Evolutionary conservation across 169 alveolate genomes (phyloP).

Genomic region (Cyclospora cayetanensis): DNA sequence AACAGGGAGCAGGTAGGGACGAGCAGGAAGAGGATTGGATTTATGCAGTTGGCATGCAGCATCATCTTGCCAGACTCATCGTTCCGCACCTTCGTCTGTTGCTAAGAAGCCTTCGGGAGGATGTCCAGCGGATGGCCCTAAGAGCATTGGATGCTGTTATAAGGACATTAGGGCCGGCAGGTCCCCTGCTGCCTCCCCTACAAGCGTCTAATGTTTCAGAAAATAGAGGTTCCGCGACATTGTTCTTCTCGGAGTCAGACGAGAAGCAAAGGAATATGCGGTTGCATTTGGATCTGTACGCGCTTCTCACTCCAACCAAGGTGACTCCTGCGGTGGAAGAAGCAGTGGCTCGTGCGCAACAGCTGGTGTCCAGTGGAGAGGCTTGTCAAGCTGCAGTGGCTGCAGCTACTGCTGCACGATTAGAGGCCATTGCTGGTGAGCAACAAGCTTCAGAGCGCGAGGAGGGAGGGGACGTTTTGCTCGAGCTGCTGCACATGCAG

Average conservation of each 20-base stretch:
- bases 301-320: constrained; percentile 27
- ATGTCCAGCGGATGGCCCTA: constrained; percentile 32
- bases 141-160: constrained; percentile 29
- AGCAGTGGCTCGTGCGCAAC: constrained; percentile 39
- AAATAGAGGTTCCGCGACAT: neutral
- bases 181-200: constrained; percentile 51
- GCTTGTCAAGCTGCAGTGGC: constrained; percentile 31
- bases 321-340: constrained; percentile 28
- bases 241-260: constrained; percentile 42
- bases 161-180: constrained; percentile 56
- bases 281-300: constrained; percentile 55
- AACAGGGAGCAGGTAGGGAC: neutral
- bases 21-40: neutral
- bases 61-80: constrained; percentile 5
- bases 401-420: neutral
- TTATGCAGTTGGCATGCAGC: constrained; percentile 40
- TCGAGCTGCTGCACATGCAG: constrained; percentile 70
- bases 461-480: constrained; percentile 69
- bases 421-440: constrained; percentile 50
- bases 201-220: neutral
- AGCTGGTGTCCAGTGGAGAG: constrained; percentile 33
- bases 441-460: constrained; percentile 16
- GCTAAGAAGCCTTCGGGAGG: neutral
- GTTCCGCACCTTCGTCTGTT: constrained; percentile 47
- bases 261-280: constrained; percentile 19